Conservation (phyloP, 2,329 filamentous ascomycete genomes). For the Akanthomyces lecanii region DNA sequence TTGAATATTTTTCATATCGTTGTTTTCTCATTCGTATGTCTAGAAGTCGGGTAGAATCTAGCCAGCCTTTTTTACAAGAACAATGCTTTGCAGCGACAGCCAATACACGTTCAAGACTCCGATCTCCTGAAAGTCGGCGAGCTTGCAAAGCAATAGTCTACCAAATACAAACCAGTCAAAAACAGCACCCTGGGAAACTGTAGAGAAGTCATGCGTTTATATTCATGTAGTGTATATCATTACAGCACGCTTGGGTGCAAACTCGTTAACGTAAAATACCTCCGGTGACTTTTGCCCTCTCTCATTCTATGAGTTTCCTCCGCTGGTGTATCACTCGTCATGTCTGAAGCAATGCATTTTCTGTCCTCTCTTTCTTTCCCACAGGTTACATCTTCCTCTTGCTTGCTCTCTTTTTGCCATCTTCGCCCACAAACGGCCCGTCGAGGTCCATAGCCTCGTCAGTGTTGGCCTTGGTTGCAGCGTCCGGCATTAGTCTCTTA, state of each 20-base stretch:
- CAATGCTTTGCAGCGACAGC: neutral
- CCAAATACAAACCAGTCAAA: neutral
- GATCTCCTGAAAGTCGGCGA: neutral
- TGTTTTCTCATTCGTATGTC: neutral
- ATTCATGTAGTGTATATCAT: constrained; percentile 14
- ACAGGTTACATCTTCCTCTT: constrained; percentile 48
- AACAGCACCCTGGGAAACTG: neutral
- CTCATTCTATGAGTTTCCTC: neutral
- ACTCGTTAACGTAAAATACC: neutral
- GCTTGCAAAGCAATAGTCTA: neutral
- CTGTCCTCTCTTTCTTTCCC: neutral
- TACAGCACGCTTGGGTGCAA: constrained; percentile 9
- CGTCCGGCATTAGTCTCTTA: constrained; percentile 39
- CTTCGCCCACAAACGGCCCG: constrained; percentile 43
- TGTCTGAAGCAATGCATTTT: neutral
- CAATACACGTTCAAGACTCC: neutral
- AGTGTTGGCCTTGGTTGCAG: constrained; percentile 33
- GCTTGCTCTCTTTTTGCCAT: constrained; percentile 47
- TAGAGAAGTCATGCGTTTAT: neutral
- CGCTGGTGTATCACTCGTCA: neutral
- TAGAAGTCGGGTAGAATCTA: neutral
- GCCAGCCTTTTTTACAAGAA: neutral
- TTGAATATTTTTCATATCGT: neutral
- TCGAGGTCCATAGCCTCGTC: constrained; percentile 56
- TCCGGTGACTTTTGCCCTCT: neutral